Evolutionary conservation across 345 rosid genomes (phyloP), one percentile per base, ranked within the genome.

Genomic region (Diplotaxis tenuifolia): DNA sequence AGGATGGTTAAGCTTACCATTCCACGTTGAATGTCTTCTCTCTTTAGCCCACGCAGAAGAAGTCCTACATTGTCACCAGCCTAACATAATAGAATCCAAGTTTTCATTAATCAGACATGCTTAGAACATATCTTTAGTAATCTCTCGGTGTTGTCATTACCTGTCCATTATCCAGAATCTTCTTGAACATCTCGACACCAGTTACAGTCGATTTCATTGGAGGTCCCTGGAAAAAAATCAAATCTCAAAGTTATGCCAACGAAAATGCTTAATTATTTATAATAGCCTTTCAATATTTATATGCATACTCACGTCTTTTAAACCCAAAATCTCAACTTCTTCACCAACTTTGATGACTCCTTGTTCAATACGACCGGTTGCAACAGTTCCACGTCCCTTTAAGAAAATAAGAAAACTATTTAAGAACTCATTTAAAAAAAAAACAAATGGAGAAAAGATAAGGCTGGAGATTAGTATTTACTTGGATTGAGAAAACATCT

Each of bases 41-140:
- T 81, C 78, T 92, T 95, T 53, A 95, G 62, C 58, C 98, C 96
- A 83, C 98, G 98, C n/a, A 95, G 84, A 19, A 95, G 96, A 78
- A 92, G 99, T 65, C 99, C 97, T 16, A 95, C 97, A 64, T 95
- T 92, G 71, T 95, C 99, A 82, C 99, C 99, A 83, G 97, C 99
- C 99, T 95, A 78, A 67, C 20, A 75, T 72, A 47, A 78, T 8
- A 42, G 54, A 75, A 38, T 9, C 47, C 62, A 47, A 25, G 18
- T 18, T 45, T 45, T n/a, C 15, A 7, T 72, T 49, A 49, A 27
- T 72, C 50, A 78, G 7, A 58, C 28, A 68, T 12, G 66, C 1
- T 57, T 9, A 78, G 6, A 65, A 62, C 57, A 2, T 10, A 9
- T 67, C 62, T 65, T 62, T 36, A n/a, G 60, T 52, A 7, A 63